phyloP scores from a whole-genome alignment of 2,329 filamentous ascomycete species.

The Keithomyces neogunnii region DNA sequence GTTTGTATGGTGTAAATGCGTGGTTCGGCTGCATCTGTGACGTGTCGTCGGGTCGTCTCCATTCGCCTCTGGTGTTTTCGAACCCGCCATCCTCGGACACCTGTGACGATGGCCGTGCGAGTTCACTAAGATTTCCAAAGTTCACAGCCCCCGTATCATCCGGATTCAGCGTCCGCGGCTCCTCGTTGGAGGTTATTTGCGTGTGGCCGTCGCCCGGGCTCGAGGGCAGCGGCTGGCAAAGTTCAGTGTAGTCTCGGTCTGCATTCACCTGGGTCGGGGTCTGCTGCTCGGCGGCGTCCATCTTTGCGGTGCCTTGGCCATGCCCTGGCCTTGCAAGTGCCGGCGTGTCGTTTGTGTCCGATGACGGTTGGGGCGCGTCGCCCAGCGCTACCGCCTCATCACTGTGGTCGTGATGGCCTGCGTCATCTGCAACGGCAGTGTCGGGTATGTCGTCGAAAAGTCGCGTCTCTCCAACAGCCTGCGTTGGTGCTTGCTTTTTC shows the following conservation, averaged over 20 bases:
- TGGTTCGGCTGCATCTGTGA: slow-evolving; percentile 22
- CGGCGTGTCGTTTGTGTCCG: neutral
- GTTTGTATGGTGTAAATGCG: slow-evolving; percentile 22
- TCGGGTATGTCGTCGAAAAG: slow-evolving; percentile 2
- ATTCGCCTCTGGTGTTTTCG: slow-evolving; percentile 28
- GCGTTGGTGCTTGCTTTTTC: slow-evolving; percentile 8
- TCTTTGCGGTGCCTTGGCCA: slow-evolving; percentile 14
- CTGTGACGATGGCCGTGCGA: slow-evolving; percentile 30
- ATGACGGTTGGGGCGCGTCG: slow-evolving; percentile 7
- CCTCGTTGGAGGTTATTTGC: slow-evolving; percentile 19
- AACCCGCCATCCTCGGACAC: slow-evolving; percentile 32
- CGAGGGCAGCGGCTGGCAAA: slow-evolving; percentile 19
- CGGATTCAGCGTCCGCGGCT: slow-evolving; percentile 30
- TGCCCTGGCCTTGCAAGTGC: neutral
- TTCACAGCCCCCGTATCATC: slow-evolving; percentile 43
- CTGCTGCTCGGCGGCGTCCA: slow-evolving; percentile 37
- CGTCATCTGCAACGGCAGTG: slow-evolving; percentile 1
- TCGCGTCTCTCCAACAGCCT: slow-evolving; percentile 2
- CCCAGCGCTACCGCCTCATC: neutral
- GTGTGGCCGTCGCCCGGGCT: slow-evolving; percentile 18
- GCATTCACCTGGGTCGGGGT: slow-evolving; percentile 50
- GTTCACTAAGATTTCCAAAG: slow-evolving; percentile 29
- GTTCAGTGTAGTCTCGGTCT: slow-evolving; percentile 46
- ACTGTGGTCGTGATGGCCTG: slow-evolving; percentile 1
- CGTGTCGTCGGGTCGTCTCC: slow-evolving; percentile 26